Evolutionary conservation across 352 stramenopile species (phyloP).

Genomic region (Phytophthora pseudosyringae): DNA sequence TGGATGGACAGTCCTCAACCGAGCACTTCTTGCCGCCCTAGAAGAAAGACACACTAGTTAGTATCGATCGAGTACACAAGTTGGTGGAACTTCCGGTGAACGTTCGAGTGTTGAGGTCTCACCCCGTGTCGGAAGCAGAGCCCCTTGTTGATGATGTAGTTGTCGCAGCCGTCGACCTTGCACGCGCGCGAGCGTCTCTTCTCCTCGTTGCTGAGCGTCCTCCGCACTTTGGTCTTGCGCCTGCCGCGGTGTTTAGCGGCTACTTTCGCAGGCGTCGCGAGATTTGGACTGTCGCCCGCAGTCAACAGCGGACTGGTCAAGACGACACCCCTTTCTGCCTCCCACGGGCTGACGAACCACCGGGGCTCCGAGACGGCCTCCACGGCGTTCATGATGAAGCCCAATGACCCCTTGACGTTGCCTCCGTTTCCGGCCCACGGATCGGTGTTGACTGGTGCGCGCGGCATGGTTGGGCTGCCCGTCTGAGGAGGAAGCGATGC

Average conservation of each 20-base stretch:
- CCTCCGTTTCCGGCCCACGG: neutral
- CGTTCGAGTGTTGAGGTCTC: too few species aligned
- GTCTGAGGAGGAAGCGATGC: too few species aligned
- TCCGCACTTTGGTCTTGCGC: slow-evolving; percentile 9
- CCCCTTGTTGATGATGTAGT: slow-evolving; percentile 57
- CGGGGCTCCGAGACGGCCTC: slow-evolving; percentile 8
- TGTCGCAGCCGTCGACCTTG: slow-evolving; percentile 43
- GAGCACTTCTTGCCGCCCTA: slow-evolving; percentile 52
- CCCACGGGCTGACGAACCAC: slow-evolving; percentile 3
- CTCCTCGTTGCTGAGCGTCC: slow-evolving; percentile 28
- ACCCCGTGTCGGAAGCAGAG: slow-evolving; percentile 60
- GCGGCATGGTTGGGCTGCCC: slow-evolving; percentile 9
- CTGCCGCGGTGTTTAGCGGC: neutral
- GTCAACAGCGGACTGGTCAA: neutral
- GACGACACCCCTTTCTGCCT: neutral
- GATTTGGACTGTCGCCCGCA: neutral
- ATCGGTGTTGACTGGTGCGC: slow-evolving; percentile 2
- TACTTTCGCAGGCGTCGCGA: neutral
- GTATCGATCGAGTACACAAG: too few species aligned
- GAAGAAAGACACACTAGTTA: neutral
- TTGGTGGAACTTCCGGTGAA: too few species aligned
- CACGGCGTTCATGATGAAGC: slow-evolving; percentile 32
- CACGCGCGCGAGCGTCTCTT: slow-evolving; percentile 44
- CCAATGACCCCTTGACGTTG: slow-evolving; percentile 17
- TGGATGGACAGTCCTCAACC: slow-evolving; percentile 32